Evolutionary conservation across 257 asterid species (phyloP), one percentile per base, ranked within the genome.

Genomic region (Solanum chaucha): DNA sequence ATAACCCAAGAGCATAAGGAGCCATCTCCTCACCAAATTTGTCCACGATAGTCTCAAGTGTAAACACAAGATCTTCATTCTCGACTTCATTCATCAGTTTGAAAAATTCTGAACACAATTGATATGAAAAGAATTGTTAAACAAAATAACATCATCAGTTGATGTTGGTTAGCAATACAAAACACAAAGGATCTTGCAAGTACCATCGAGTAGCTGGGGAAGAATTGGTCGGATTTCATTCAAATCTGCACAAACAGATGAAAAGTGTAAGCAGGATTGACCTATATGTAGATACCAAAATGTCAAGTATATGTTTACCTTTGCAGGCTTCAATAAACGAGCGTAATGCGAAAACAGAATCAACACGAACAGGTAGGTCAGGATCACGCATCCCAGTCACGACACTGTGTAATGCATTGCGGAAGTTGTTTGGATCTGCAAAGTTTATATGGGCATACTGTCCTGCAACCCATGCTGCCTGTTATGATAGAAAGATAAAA

Each of bases 401-500:
- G 91, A 97, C 96, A 40, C 98, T 89, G 84, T 91, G 98, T 91
- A 97, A 89, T 55, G 99, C 98, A 86, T 93, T 92, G 75, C 98
- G 95, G 91, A 96, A 97, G 92, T 95, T 97, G 85, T 92, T 95
- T 61, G 98, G 94, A 83, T 96, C 97, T 8, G 97, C 89, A 91
- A 97, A 97, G 85, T 84, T 93, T 87, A 97, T 86, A 86, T 94
- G 98, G 55, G 99, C 99, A 90, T 97, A 97, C 91, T 97, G 99
- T 86, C 99, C 99, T 22, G 99, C 98, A 93, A 97, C 99, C 99
- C 99, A 97, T 40, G 99, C 99, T 35, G 99, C 99, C 99, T 97
- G 89, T 77, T 87, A 74, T 65, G 68, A 90, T 86, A 78, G 85
- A 74, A 86, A 59, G 83, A 82, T 44, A 73, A 38, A 86, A 12